These are phyloP conservation scores for Plantago coronopus DNA, from an alignment of 305 asterid genomes.

Conservation along the genomic window DNA sequence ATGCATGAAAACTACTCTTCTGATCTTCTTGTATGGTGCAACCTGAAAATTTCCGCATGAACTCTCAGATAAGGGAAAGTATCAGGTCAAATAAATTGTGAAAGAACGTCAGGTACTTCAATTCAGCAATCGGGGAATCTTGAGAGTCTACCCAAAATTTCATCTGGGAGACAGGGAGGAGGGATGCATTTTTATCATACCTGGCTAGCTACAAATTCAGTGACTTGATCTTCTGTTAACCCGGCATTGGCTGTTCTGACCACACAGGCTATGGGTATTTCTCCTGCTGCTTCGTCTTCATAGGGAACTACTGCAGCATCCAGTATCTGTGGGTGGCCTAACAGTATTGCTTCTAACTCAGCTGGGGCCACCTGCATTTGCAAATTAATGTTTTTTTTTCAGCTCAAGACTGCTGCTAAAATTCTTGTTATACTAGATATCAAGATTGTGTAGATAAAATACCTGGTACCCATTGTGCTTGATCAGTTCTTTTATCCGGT, in stretches of 20 bases:
- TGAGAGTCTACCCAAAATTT: neutral
- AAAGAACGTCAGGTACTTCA: neutral
- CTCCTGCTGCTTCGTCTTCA: conserved; percentile 85
- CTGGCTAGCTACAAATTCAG: conserved; percentile 63
- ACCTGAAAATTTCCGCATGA: conserved; percentile 36
- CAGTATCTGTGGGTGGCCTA: conserved; percentile 59
- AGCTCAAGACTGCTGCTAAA: conserved; percentile 7
- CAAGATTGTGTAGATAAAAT: neutral
- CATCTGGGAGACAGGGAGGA: neutral
- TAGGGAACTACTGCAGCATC: conserved; percentile 97
- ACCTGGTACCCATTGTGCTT: conserved; percentile 94
- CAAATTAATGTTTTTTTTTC: conserved; percentile 2
- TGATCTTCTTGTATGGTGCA: conserved; percentile 76
- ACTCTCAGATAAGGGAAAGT: neutral
- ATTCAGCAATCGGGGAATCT: neutral
- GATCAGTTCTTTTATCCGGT: conserved; percentile 80
- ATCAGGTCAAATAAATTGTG: neutral
- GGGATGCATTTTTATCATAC: conserved; percentile 24
- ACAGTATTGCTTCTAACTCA: conserved; percentile 77
- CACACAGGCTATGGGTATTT: conserved; percentile 80
- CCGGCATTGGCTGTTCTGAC: conserved; percentile 60
- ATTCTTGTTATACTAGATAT: neutral
- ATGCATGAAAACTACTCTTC: conserved; percentile 49
- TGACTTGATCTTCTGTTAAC: conserved; percentile 49
- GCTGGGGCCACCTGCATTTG: conserved; percentile 85